Evolutionary conservation across 208 protist species (phyloP).

Genomic region (Trypanosoma melophagium): DNA sequence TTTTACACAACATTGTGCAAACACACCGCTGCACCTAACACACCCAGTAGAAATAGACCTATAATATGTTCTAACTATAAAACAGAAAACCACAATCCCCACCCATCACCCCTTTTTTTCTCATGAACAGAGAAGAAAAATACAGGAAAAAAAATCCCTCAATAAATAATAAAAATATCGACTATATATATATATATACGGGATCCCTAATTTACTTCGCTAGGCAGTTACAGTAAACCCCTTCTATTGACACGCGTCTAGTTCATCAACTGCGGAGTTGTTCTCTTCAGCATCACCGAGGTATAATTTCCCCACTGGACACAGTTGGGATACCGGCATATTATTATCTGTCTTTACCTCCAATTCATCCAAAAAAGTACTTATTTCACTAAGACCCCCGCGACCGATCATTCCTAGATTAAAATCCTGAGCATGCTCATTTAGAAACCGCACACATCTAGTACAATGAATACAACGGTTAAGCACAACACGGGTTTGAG

Average conservation of each 20-base stretch:
- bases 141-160: neutral
- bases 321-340: conserved; percentile 87
- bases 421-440: conserved; percentile 94
- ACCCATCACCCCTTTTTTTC: no score
- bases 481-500: conserved; percentile 94
- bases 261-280: conserved; percentile 59
- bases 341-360: conserved; percentile 91
- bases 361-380: conserved; percentile 91
- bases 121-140: no score
- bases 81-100: no score
- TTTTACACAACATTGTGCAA: no score
- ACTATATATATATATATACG: conserved; percentile 15
- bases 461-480: conserved; percentile 98
- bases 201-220: neutral
- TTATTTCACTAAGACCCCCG: conserved; percentile 92
- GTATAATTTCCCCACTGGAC: conserved; percentile 81
- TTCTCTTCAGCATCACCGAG: conserved; percentile 85
- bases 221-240: conserved; percentile 21
- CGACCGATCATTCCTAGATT: conserved; percentile 94
- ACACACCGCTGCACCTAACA: no score
- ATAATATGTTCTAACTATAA: no score
- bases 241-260: conserved; percentile 39
- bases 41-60: no score
- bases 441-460: conserved; percentile 94
- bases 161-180: conserved; percentile 3